phyloP scores from a whole-genome alignment of 768 basidiomycete species.

The Dioszegia crocea region DNA sequence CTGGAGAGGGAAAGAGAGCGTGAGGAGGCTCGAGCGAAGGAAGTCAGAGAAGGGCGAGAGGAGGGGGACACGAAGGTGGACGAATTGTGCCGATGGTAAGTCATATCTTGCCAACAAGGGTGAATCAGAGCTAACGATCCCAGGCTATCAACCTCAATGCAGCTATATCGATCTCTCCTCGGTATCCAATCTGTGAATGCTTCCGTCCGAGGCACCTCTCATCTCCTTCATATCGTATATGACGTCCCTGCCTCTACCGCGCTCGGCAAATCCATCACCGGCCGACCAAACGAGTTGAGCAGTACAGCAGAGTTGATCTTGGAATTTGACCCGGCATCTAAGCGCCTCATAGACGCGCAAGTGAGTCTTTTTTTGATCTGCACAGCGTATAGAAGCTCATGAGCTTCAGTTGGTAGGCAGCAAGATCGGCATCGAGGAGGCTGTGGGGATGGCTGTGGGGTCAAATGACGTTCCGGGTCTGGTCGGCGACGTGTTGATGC shows the following conservation, averaged over 20 bases:
- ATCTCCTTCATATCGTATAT: constrained; percentile 72
- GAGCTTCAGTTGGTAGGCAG: constrained; percentile 28
- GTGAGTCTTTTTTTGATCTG: constrained; percentile 26
- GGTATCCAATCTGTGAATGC: constrained; percentile 60
- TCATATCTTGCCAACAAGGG: constrained; percentile 47
- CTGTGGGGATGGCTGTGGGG: constrained; percentile 26
- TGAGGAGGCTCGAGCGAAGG: constrained; percentile 63
- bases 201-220: constrained; percentile 57
- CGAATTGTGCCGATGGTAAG: constrained; percentile 54
- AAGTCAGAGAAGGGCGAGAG: constrained; percentile 64
- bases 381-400: neutral
- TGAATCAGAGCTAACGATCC: neutral
- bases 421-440: constrained; percentile 38
- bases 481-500: constrained; percentile 38
- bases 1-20: constrained; percentile 51
- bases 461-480: constrained; percentile 45
- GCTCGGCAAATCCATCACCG: neutral
- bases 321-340: constrained; percentile 31
- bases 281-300: neutral
- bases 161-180: constrained; percentile 62
- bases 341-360: constrained; percentile 31
- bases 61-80: constrained; percentile 50
- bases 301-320: constrained; percentile 18
- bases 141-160: constrained; percentile 70
- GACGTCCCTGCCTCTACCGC: constrained; percentile 11